These are phyloP conservation scores for Verticillium alfalfae DNA, from an alignment of 2,329 filamentous ascomycete species.

Conservation along the genomic window DNA sequence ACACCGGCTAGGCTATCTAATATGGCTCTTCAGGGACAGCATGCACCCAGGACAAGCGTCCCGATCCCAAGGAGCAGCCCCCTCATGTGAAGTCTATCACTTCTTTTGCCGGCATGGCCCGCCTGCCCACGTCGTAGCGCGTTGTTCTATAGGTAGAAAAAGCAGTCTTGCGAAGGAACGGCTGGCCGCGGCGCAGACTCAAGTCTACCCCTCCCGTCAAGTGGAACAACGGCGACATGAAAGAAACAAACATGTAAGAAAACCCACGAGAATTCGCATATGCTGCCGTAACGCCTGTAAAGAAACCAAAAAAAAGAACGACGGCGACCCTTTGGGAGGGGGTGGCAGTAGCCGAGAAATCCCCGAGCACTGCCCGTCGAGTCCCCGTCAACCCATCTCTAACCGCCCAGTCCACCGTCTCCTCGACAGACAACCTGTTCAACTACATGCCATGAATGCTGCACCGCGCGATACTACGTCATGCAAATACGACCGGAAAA, in stretches of 20 bases:
- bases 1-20: background rate
- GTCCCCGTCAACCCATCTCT: background rate
- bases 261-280: background rate
- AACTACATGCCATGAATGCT: background rate
- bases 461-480: background rate
- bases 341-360: background rate
- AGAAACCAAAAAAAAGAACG: background rate
- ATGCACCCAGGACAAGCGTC: background rate
- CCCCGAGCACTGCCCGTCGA: background rate
- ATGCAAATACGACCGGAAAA: background rate
- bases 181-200: background rate
- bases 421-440: background rate
- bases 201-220: background rate
- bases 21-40: background rate
- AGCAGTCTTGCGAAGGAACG: background rate
- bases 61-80: background rate
- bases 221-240: background rate
- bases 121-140: background rate
- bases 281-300: background rate
- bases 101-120: background rate
- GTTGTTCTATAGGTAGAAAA: background rate
- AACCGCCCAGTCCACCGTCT: background rate
- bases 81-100: background rate
- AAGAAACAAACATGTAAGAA: background rate
- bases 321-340: background rate